Conservation (phyloP, 2,329 filamentous ascomycete species). For the Podosphaera fusca region DNA sequence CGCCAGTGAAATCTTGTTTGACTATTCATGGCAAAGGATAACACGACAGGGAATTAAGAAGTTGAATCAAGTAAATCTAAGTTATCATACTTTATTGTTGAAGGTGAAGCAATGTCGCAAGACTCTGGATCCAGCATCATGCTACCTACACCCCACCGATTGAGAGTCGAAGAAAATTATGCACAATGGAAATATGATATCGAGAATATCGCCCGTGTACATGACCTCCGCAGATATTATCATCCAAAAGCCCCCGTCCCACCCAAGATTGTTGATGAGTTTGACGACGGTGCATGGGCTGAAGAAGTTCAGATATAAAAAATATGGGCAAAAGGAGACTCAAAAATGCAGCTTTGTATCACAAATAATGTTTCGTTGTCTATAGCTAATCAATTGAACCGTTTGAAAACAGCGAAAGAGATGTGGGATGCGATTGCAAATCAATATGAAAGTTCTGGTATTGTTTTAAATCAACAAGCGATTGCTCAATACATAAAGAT, state of each 20-base stretch:
- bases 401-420: neutral
- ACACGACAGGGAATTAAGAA: neutral
- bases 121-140: neutral
- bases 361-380: neutral
- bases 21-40: neutral
- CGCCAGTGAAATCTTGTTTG: neutral
- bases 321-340: neutral
- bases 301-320: neutral
- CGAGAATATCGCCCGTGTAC: neutral
- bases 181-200: neutral
- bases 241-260: neutral
- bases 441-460: neutral
- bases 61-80: neutral
- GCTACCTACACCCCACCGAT: neutral
- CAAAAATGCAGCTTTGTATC: neutral
- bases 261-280: neutral
- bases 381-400: neutral
- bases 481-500: neutral
- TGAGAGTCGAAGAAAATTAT: neutral
- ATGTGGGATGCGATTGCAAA: neutral
- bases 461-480: neutral
- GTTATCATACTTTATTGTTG: neutral
- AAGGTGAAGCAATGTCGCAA: constrained; percentile 1
- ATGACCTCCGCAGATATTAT: neutral
- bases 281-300: neutral